These are phyloP conservation scores for Alloascoidea africana DNA, from an alignment of 805 yeast species.

Conservation along the genomic window DNA sequence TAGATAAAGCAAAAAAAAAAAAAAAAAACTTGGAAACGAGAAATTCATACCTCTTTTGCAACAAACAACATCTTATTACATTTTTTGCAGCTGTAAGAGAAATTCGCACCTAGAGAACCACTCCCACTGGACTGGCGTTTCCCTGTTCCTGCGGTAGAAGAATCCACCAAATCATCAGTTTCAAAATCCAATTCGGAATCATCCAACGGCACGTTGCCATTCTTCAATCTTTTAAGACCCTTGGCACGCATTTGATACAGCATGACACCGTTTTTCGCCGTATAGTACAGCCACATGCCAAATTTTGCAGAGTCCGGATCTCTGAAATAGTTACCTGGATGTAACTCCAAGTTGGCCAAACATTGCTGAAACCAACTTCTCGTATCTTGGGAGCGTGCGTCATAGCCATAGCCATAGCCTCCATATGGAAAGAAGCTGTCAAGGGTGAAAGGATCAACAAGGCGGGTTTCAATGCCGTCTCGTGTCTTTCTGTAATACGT, in stretches of 20 bases:
- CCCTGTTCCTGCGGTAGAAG: no score
- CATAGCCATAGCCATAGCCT: background rate
- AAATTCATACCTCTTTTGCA: background rate
- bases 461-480: background rate
- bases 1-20: background rate
- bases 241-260: background rate
- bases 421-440: background rate
- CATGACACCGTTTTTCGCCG: background rate
- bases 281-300: constrained; percentile 1
- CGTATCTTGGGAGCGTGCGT: background rate
- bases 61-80: background rate
- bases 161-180: no score
- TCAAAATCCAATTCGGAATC: no score
- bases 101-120: background rate
- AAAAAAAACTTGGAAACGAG: background rate
- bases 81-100: background rate
- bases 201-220: no score
- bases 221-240: background rate
- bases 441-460: no score
- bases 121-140: constrained; percentile 1
- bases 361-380: background rate
- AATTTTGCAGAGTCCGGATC: background rate
- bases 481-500: no score
- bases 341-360: background rate
- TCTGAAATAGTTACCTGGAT: background rate